These are phyloP conservation scores for Arthrobotrys sphaeroides DNA, from an alignment of 2,329 filamentous ascomycete species.

Conservation along the genomic window DNA sequence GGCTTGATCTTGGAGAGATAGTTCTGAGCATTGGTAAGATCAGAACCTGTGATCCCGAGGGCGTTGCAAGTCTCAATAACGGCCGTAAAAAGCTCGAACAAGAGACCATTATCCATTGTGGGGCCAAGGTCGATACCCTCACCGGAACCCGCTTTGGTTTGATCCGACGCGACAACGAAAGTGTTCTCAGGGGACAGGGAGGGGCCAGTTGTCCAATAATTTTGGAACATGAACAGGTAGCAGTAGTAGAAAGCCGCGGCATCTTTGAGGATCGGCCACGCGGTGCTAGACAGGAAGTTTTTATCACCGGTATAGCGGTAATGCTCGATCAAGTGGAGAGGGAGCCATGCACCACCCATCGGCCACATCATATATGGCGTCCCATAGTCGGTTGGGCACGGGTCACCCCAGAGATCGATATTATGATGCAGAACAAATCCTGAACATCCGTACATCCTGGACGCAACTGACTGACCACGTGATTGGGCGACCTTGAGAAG, in stretches of 20 bases:
- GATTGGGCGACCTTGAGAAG: constrained; percentile 60
- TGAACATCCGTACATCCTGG: constrained; percentile 60
- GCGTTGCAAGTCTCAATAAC: constrained; percentile 28
- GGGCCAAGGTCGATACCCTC: constrained; percentile 65
- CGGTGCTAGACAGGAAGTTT: constrained; percentile 57
- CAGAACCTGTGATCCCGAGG: constrained; percentile 5
- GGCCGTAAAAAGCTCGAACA: constrained; percentile 59
- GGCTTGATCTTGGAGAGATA: constrained; percentile 38
- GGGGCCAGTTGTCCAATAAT: constrained; percentile 60
- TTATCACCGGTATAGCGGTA: constrained; percentile 60
- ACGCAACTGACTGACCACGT: constrained; percentile 60
- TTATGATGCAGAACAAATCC: constrained; percentile 62
- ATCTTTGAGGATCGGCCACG: constrained; percentile 59
- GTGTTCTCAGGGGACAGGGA: constrained; percentile 61
- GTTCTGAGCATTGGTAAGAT: constrained; percentile 53
- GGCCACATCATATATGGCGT: constrained; percentile 61
- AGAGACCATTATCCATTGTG: constrained; percentile 62
- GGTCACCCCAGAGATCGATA: constrained; percentile 62
- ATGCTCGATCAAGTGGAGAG: constrained; percentile 61
- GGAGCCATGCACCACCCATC: constrained; percentile 62
- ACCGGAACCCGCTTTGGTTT: constrained; percentile 58
- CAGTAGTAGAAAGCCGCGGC: constrained; percentile 61
- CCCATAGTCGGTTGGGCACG: constrained; percentile 60
- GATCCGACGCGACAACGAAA: constrained; percentile 55
- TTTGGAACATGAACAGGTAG: constrained; percentile 60